phyloP scores from a whole-genome alignment of 179 eudicot species.

The Spinacia oleracea region DNA sequence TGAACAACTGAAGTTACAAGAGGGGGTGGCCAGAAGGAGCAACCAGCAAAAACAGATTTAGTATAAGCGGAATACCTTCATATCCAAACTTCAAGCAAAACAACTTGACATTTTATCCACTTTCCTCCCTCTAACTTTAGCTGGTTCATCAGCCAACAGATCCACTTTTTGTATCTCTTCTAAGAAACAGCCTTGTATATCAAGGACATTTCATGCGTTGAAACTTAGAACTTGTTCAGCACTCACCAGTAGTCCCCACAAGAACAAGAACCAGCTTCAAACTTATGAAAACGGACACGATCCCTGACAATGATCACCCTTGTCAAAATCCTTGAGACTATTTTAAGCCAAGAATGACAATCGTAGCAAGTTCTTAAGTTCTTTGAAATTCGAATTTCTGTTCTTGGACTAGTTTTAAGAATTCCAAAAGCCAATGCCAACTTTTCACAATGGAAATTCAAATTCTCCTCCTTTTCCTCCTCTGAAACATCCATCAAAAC shows the following conservation, averaged over 20 bases:
- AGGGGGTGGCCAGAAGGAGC: not conserved
- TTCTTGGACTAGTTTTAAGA: slow-evolving; percentile 63
- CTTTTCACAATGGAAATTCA: slow-evolving; percentile 73
- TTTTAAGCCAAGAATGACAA: slow-evolving; percentile 71
- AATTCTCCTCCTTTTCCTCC: slow-evolving; percentile 80
- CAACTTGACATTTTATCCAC: no score
- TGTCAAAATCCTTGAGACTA: slow-evolving; percentile 52
- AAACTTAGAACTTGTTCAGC: slow-evolving; percentile 6
- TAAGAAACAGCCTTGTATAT: not conserved
- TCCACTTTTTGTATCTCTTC: not conserved
- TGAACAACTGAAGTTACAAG: not conserved
- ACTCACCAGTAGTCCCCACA: slow-evolving; percentile 76
- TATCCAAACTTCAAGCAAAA: not conserved
- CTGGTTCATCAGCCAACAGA: not conserved
- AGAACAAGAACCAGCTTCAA: slow-evolving; percentile 59
- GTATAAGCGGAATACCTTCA: not conserved
- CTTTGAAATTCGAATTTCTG: slow-evolving; percentile 58
- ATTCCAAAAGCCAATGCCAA: slow-evolving; percentile 66
- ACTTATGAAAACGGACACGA: slow-evolving; percentile 67
- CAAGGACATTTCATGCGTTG: not conserved
- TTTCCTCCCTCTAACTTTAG: not conserved
- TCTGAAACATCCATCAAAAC: slow-evolving; percentile 83
- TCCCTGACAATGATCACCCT: slow-evolving; percentile 74
- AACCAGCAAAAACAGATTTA: not conserved
- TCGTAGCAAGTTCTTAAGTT: slow-evolving; percentile 71